Evolutionary conservation across 306 rosid genomes (phyloP).

Genomic region (Datisca glomerata): DNA sequence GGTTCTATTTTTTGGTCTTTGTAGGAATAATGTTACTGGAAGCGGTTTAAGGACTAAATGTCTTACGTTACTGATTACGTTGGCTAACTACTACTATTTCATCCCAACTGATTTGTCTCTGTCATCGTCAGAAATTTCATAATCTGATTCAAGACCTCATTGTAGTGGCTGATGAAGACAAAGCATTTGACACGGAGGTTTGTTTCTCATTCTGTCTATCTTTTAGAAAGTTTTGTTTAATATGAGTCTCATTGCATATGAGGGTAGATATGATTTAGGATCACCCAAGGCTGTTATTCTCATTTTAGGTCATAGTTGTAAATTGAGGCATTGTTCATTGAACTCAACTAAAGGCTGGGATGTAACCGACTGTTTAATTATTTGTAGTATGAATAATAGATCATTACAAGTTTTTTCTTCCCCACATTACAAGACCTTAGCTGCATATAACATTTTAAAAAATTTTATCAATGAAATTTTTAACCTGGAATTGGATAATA

Average conservation of each 20-base stretch:
- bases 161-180: slow-evolving; percentile 27
- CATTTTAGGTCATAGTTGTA: not conserved
- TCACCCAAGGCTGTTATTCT: not conserved
- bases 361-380: too few relatives aligned
- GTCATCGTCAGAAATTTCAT: slow-evolving; percentile 41
- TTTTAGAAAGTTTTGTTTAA: not conserved
- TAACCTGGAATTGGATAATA: too few relatives aligned
- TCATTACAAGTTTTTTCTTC: too few relatives aligned
- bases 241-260: not conserved
- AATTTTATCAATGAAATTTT: too few relatives aligned
- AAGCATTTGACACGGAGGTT: slow-evolving; percentile 39
- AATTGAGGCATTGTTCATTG: not conserved
- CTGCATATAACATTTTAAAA: too few relatives aligned
- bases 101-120: too few relatives aligned
- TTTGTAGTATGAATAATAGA: too few relatives aligned
- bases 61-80: not conserved
- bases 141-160: slow-evolving; percentile 48
- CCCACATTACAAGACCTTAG: too few relatives aligned
- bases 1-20: not conserved
- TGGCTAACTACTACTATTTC: too few relatives aligned
- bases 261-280: not conserved
- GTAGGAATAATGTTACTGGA: not conserved
- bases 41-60: not conserved
- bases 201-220: slow-evolving; percentile 16
- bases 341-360: too few relatives aligned